Evolutionary conservation across 306 rosid genomes (phyloP).

Genomic region (Citrullus mucosospermus): DNA sequence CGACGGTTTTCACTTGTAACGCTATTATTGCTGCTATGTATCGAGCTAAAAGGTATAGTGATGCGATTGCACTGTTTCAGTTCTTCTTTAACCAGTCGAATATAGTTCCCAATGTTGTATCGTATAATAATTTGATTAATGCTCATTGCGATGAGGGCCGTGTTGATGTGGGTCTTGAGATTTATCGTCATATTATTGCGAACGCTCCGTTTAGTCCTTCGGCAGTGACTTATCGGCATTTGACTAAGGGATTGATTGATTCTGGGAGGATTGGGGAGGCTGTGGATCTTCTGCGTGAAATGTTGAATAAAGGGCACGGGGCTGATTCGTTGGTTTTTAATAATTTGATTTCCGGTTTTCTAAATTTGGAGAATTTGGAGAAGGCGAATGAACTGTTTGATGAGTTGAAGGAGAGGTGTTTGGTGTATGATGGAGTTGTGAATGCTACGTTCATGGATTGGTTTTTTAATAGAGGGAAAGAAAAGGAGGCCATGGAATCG

Average conservation of each 20-base stretch:
- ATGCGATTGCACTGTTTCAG: conserved; percentile 64
- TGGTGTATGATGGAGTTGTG: conserved; percentile 87
- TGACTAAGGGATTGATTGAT: conserved; percentile 67
- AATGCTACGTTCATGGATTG: conserved; percentile 83
- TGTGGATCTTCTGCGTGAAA: conserved; percentile 73
- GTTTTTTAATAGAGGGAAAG: conserved; percentile 52
- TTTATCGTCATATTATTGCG: conserved; percentile 53
- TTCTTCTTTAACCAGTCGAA: conserved; percentile 74
- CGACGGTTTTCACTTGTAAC: conserved; percentile 97
- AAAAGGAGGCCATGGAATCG: conserved; percentile 81
- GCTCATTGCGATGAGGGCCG: conserved; percentile 80
- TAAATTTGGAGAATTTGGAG: conserved; percentile 54
- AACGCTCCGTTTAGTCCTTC: conserved; percentile 81
- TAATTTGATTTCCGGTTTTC: conserved; percentile 60
- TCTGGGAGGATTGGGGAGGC: conserved; percentile 59
- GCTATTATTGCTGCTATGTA: conserved; percentile 93
- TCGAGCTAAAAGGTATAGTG: conserved; percentile 59
- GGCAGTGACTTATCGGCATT: conserved; percentile 62
- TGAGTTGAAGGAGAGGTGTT: conserved; percentile 79
- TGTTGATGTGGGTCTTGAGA: conserved; percentile 58
- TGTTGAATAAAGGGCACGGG: conserved; percentile 76
- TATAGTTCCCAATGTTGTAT: conserved; percentile 77
- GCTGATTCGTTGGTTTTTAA: conserved; percentile 83
- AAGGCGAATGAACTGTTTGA: conserved; percentile 81
- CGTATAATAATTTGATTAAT: conserved; percentile 74